Evolutionary conservation across 164 flowering plant genomes (phyloP).

Genomic region (Sextonia rubra): DNA sequence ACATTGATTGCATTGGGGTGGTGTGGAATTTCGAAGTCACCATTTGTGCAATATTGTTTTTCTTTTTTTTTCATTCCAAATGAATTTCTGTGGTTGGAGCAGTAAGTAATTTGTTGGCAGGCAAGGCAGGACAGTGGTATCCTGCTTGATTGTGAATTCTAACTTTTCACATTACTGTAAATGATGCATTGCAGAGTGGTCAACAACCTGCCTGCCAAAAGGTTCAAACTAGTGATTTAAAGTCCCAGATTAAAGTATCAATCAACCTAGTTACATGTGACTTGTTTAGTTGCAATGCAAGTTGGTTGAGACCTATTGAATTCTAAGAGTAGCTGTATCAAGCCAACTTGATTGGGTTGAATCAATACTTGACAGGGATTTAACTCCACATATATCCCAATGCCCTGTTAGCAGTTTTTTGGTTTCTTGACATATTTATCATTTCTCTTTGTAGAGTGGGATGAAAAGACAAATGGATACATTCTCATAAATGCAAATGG

Average conservation of each 20-base stretch:
- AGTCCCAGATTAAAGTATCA: too few species aligned
- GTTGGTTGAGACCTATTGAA: too few species aligned
- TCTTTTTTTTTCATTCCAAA: background rate
- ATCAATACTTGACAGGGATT: too few species aligned
- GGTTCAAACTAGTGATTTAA: background rate
- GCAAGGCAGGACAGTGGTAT: background rate
- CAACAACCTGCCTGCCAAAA: background rate
- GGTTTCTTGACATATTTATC: background rate
- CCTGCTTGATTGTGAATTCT: background rate
- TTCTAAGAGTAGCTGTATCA: too few species aligned
- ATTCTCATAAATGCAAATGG: constrained; percentile 96
- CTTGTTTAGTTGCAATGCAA: too few species aligned
- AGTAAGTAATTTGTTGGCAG: background rate
- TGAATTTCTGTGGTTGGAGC: background rate
- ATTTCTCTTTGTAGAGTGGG: constrained; percentile 44
- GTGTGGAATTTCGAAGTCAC: background rate
- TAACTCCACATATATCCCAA: background rate
- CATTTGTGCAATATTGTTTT: background rate
- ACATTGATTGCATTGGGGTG: background rate
- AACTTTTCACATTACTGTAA: too few species aligned
- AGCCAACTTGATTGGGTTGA: too few species aligned
- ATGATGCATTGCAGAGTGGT: background rate
- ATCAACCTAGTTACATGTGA: too few species aligned
- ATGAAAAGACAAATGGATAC: constrained; percentile 69
- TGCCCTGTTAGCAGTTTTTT: background rate